Evolutionary conservation across 176 grass and related monocot genomes (phyloP).

Genomic region (Ampelocalamus luodianensis): DNA sequence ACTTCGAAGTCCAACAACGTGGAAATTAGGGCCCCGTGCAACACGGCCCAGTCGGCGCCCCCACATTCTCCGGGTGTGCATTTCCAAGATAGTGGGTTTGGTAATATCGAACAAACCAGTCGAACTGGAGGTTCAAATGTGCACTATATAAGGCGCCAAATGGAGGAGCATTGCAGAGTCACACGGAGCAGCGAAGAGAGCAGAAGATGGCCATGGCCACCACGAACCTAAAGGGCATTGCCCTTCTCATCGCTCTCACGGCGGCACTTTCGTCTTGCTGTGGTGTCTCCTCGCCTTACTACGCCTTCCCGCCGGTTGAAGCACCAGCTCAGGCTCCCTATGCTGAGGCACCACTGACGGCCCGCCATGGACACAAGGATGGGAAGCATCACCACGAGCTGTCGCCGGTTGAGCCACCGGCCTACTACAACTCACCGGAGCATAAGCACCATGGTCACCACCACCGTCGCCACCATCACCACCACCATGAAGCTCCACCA

Average conservation of each 20-base stretch:
- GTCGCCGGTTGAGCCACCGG: constrained; percentile 35
- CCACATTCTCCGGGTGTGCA: not conserved
- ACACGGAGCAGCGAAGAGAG: constrained; percentile 4
- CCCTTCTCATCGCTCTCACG: constrained; percentile 29
- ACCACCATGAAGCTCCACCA: constrained; percentile 8
- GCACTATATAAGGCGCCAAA: constrained; percentile 48
- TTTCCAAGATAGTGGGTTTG: constrained; percentile 52
- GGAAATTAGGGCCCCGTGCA: constrained; percentile 19
- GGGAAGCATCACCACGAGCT: not conserved
- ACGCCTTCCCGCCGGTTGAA: not conserved
- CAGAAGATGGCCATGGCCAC: not conserved
- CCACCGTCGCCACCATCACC: not conserved
- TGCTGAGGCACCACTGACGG: not conserved
- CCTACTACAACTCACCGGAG: not conserved
- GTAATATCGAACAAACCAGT: not conserved
- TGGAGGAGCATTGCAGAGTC: not conserved
- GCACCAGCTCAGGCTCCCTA: constrained; percentile 22
- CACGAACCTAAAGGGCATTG: constrained; percentile 3
- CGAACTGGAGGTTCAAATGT: not conserved
- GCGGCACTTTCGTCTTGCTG: constrained; percentile 19
- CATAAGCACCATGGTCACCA: constrained; percentile 54
- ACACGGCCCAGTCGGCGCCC: constrained; percentile 38
- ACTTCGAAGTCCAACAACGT: constrained; percentile 11
- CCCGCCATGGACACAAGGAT: not conserved
- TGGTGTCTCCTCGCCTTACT: not conserved